Base-by-base conservation (phyloP, 2,329 filamentous ascomycete species). In the Hypoxylon sp. region DNA sequence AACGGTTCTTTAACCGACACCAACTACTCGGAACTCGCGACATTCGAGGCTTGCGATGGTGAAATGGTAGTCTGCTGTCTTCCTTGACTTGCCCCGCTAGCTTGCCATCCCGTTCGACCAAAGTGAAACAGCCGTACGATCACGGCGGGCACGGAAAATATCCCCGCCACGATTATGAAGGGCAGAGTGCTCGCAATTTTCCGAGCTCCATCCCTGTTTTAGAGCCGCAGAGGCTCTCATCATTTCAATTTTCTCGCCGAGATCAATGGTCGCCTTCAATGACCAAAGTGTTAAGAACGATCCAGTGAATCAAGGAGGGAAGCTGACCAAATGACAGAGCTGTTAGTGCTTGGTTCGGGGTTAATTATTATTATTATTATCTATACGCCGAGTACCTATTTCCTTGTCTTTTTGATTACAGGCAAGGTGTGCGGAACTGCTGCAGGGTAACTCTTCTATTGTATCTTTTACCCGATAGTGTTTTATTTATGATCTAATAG, bases 1-100 rank as follows among this genome's bases (percentile, higher is more conserved):
- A 61, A 40, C 36, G 18, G 20, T 18, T 22, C 14, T 38, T 45
- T 26, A 36, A 44, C 44, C 42, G 42, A 51, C 33, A 26, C 44
- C 33, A 54, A 22, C 44, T 8, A 49, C 16, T 9, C 44, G 44
- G 51, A 44, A 56, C 36, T 45, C 20, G 42, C 42, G 20, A 45
- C 12, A 11, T 12, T 45, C 20, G 2, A 45, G 42, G 20, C 42
- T 20, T 45, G 9, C 8, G 9, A 48, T 18, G 26, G 24, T 48
- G 24, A 18, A 30, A 48, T 30, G 5, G n/a, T 48, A 30, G 45
- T 28, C n/a, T 20, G 4, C 14, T 18, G 45, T 58, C 18, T 50
- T n/a, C 11, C 30, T 33, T 24, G 16, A 9, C 30, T 51, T 36
- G 24, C 51, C 16, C 45, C 36, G n/a, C 26, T 58, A 51, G 55